These are phyloP conservation scores for Skeletonema marinoi DNA, from an alignment of 108 stramenopile genomes.

Conservation along the genomic window DNA sequence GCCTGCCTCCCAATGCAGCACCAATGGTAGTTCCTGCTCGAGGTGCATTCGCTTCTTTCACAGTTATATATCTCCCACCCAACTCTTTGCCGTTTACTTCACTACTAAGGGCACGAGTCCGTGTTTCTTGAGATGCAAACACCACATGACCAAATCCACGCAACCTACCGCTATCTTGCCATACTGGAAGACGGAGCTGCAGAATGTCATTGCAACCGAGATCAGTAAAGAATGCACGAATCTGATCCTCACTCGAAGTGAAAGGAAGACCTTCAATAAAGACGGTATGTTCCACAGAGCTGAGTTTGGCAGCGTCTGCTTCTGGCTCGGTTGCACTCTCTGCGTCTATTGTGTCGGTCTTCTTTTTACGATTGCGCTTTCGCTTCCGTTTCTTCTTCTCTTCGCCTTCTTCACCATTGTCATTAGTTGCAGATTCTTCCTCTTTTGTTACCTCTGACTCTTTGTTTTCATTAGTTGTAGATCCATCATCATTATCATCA, in stretches of 20 bases:
- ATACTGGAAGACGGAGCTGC: conserved; percentile 85
- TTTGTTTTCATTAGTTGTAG: conserved; percentile 5
- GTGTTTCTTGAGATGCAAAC: conserved; percentile 57
- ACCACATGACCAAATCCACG: conserved; percentile 95
- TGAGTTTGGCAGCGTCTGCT: conserved; percentile 9
- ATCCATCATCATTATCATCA: not conserved
- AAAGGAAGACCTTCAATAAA: conserved; percentile 95
- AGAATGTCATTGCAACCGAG: conserved; percentile 63
- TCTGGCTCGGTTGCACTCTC: conserved; percentile 23
- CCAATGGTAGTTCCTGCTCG: conserved; percentile 40
- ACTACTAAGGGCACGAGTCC: conserved; percentile 57
- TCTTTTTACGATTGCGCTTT: conserved; percentile 78
- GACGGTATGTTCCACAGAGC: conserved; percentile 67
- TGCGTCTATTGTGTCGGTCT: conserved; percentile 29
- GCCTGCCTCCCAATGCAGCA: conserved; percentile 12
- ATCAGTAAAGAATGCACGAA: conserved; percentile 72
- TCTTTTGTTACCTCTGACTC: conserved; percentile 4
- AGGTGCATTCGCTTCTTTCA: conserved; percentile 71
- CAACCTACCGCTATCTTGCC: conserved; percentile 93
- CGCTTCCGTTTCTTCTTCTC: conserved; percentile 59
- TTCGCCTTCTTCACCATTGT: conserved; percentile 26
- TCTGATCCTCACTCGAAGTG: conserved; percentile 65
- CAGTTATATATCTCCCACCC: conserved; percentile 80
- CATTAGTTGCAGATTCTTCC: conserved; percentile 13
- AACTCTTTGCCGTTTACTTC: conserved; percentile 76